Evolutionary conservation across 192 early-diverging fungal genomes (phyloP).

Genomic region (Ambispora gerdemannii): DNA sequence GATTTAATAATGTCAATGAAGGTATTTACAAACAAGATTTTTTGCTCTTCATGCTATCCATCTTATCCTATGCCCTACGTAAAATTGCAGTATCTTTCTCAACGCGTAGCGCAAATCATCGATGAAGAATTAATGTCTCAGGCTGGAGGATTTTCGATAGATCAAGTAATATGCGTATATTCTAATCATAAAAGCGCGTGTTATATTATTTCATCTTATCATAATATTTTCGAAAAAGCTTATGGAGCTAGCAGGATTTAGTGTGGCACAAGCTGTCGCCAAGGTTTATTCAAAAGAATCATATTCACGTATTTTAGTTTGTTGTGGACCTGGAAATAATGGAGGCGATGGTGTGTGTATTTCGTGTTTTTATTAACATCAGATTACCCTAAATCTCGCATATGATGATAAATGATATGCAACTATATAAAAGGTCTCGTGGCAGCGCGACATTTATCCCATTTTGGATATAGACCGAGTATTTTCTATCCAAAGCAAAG

Average conservation of each 20-base stretch:
- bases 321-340: conserved; percentile 90
- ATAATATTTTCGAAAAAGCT: not conserved
- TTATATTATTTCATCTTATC: conserved; percentile 1
- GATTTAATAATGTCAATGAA: too few species aligned
- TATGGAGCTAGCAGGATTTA: conserved; percentile 72
- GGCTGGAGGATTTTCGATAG: conserved; percentile 75
- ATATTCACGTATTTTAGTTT: conserved; percentile 59
- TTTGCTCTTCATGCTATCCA: too few species aligned
- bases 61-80: too few species aligned
- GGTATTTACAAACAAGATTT: too few species aligned
- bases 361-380: not conserved
- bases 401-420: not conserved
- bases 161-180: conserved; percentile 77
- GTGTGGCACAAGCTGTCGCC: conserved; percentile 81
- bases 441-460: conserved; percentile 83
- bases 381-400: not conserved
- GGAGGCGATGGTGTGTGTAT: conserved; percentile 80
- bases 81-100: conserved; percentile 50
- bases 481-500: conserved; percentile 82
- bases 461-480: conserved; percentile 81
- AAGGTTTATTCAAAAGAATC: conserved; percentile 59
- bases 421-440: conserved; percentile 62
- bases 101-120: conserved; percentile 64
- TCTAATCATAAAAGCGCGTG: not conserved
- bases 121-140: conserved; percentile 84